A percentile compares a stretch with the other conserved stretches of the same genome.
Conservation (phyloP, 768 basidiomycete genomes). For the Tylopilus rubrobrunneus region DNA sequence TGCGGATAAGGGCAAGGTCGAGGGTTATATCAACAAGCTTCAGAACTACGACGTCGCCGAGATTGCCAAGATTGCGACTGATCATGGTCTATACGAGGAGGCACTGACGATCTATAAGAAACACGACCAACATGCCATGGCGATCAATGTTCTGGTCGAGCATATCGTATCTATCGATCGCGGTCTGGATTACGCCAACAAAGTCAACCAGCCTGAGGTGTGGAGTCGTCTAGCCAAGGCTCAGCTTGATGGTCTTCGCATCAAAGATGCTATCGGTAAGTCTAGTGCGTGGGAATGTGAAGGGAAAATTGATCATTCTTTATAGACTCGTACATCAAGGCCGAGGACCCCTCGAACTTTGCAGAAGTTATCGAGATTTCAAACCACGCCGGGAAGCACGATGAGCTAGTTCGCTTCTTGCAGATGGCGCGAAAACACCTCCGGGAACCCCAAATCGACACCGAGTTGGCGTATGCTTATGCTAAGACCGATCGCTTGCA, state of each 20-base stretch:
- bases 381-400: constrained; percentile 86
- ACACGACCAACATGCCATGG: constrained; percentile 90
- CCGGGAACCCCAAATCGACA: constrained; percentile 96
- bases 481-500: constrained; percentile 97
- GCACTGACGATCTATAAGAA: constrained; percentile 98
- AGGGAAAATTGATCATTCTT: constrained; percentile 2
- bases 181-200: constrained; percentile 92
- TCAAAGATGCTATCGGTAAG: constrained; percentile 95
- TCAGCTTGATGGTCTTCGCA: constrained; percentile 94
- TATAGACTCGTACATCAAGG: constrained; percentile 95
- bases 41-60: constrained; percentile 93
- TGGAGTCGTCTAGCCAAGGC: constrained; percentile 99
- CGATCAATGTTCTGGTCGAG: constrained; percentile 97
- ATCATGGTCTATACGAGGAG: constrained; percentile 94
- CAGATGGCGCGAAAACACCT: constrained; percentile 99
- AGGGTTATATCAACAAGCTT: constrained; percentile 96
- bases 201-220: constrained; percentile 93
- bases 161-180: constrained; percentile 98
- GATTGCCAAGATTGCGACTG: constrained; percentile 95
- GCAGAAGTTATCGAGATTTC: constrained; percentile 95
- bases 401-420: constrained; percentile 92
- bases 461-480: constrained; percentile 96
- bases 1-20: constrained; percentile 97
- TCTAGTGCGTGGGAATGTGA: not conserved
- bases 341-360: constrained; percentile 92